Evolutionary conservation across 495 filamentous ascomycete species (phyloP), one percentile per base, ranked within the genome.

Genomic region (Cenococcum geophilum): DNA sequence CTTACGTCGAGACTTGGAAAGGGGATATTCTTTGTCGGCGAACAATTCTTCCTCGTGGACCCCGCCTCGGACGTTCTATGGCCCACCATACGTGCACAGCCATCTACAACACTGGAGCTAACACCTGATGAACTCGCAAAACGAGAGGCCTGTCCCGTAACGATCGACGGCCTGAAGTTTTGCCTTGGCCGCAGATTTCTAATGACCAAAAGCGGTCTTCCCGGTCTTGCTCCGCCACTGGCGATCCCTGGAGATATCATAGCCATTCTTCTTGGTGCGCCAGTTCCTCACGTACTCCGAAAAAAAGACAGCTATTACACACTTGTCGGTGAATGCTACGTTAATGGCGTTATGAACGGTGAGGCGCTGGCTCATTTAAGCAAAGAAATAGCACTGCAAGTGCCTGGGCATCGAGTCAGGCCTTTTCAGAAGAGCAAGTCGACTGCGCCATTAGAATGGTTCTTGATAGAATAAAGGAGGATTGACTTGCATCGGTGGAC

Each of bases 241-340:
- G 36, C 32, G 21, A 12, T 55, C 4, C 21, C 22, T 35, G 35
- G 57, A 20, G 57, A 48, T 55, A n/a, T 23, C 5, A 54, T 60
- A 14, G 42, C n/a, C 20, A 54, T 60, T 22, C 35, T 56, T 6
- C 34, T 27, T 32, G 53, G 53, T 27, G 57, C 22, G 18, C 57
- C 10, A 36, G 57, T 27, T 5, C 48, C 20, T 11, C 20, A 18
- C 10, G 42, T 55, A 8, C 22, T 60, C 27, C n/a, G 57, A 16
- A 22, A 51, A 10, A 21, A 55, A 5, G 57, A 23, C 11, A 23
- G 16, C 49, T 18, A 23, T 9, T 21, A 25, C 16, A 14, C 18
- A 22, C 42, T 22, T 23, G 57, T 60, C 5, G 57, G 57, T 12
- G 57, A 60, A 23, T 56, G 57, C 23, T 60, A 60, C 49, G 42